Evolutionary conservation across 768 basidiomycete genomes (phyloP), one percentile per base, ranked within the genome.

Genomic region (Agrocybe praecox): DNA sequence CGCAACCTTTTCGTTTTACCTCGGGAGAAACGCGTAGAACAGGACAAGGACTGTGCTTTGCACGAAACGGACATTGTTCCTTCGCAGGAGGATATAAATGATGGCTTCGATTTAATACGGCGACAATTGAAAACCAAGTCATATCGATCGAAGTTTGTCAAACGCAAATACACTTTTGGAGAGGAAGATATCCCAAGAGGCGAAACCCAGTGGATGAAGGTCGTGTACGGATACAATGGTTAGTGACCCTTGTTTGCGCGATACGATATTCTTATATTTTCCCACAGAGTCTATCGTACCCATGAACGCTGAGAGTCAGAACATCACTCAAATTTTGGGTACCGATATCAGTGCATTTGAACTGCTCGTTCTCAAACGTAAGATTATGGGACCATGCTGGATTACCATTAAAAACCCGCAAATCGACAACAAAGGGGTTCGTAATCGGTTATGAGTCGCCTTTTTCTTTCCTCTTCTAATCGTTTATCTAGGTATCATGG

Each of bases 371-470:
- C 64, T 98, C 46, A 98, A 98, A 72, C 86, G 95, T 29, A 97
- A 96, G 74, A 97, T 98, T 55, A 98, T 98, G 95, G 97, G 97
- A 0, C 96, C 97, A 0, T 98, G 97, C 68, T 99, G 97, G 97
- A 76, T 99, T 45, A 81, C 88, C 54, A 82, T 99, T 59, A 89
- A 89, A 72, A 82, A 88, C 46, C 88, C 90, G 1, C 73, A 80
- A 21, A 74, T 96, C 17, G 91, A 90, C 48, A 74, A 87, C 63
- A 89, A 92, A 72, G 91, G 90, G 1, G 95, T 97, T 69, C 52
- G 89, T 71, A 18, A 2, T 29, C n/a, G n/a, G n/a, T n/a, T n/a
- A n/a, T n/a, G n/a, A n/a, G n/a, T n/a, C n/a, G 6, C 22, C 48
- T 22, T 22, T 0, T 43, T 21, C n/a, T 18, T 29, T 21, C 40